Base-by-base conservation (phyloP, 78 protist genomes). In the Speleostelium caveatum region DNA sequence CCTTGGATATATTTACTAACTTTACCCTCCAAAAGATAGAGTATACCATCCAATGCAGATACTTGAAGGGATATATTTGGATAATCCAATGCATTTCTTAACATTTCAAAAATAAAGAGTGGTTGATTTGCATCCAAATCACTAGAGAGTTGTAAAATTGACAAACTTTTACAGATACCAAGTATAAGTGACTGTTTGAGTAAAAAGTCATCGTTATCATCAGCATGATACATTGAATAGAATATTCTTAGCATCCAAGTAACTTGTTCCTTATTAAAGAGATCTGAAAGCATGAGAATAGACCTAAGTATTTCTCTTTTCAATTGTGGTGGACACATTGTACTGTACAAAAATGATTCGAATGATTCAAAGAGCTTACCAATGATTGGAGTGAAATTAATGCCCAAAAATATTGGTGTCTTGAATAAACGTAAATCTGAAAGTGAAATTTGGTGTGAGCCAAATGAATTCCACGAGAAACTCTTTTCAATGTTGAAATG, bases 271-370 rank as follows among this genome's bases (percentile, higher is more conserved):
- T 79, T 56, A 45, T 83, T 83, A 58, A 83, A 83, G 16, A 83
- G 51, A 83, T 83, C 91, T 17, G 91, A 83, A 21, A 83, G 22
- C 0, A 45, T 35, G 7, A 83, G 58, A 16, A 45, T 26, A 0
- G 91, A 58, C 3, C 38, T 19, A 28, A 83, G 65, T 6, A 83
- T 83, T 6, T 83, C 91, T 59, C 66, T 83, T 33, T 74, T 67
- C 41, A 83, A 6, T 38, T 69, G 12, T 28, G 91, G 91, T 59
- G 91, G 91, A 59, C 91, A 83, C 91, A 83, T 83, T 58, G 78
- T n/a, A n/a, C 66, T 83, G 6, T 59, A 38, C 12, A 83, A 28
- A 49, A 83, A 83, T 0, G 71, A 17, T 69, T 83, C 91, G 24
- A 83, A 83, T 7, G 65, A 8, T n/a, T 83, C 78, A 8, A 67